A percentile compares a stretch with the other conserved stretches of the same genome.
These are phyloP conservation scores for Bauhinia variegata DNA, from an alignment of 306 rosid species.

Conservation along the genomic window DNA sequence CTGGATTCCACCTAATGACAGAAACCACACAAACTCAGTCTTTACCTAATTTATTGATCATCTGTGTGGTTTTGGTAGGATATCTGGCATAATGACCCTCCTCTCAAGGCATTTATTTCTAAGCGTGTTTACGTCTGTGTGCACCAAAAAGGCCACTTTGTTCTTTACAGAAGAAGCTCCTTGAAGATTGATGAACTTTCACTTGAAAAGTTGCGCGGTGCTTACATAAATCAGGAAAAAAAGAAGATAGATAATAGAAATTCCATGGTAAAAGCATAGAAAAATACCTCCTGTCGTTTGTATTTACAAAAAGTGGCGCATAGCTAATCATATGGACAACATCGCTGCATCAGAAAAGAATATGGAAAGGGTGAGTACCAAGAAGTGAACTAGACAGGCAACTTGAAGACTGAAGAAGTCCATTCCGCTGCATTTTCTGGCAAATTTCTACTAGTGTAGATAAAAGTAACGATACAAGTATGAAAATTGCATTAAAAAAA, in stretches of 20 bases:
- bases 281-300: slow-evolving; percentile 53
- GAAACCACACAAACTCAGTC: slow-evolving; percentile 34
- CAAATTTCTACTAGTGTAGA: too few relatives aligned
- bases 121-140: not conserved
- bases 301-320: slow-evolving; percentile 66
- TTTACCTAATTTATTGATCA: slow-evolving; percentile 5
- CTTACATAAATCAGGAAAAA: not conserved
- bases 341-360: slow-evolving; percentile 50
- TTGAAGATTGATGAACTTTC: not conserved
- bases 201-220: not conserved
- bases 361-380: slow-evolving; percentile 32
- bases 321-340: slow-evolving; percentile 63
- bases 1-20: slow-evolving; percentile 82
- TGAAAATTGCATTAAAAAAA: slow-evolving; percentile 13
- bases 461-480: not conserved
- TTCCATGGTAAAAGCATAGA: not conserved
- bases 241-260: not conserved
- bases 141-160: slow-evolving; percentile 7
- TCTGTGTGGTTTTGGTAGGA: not conserved
- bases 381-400: slow-evolving; percentile 26
- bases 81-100: not conserved
- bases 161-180: too few relatives aligned
- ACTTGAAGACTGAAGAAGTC: not conserved
- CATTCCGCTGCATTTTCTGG: too few relatives aligned
- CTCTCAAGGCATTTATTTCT: not conserved